Evolutionary conservation across 805 yeast species (phyloP), one percentile per base, ranked within the genome.

Genomic region (Candida xiaguanensis): DNA sequence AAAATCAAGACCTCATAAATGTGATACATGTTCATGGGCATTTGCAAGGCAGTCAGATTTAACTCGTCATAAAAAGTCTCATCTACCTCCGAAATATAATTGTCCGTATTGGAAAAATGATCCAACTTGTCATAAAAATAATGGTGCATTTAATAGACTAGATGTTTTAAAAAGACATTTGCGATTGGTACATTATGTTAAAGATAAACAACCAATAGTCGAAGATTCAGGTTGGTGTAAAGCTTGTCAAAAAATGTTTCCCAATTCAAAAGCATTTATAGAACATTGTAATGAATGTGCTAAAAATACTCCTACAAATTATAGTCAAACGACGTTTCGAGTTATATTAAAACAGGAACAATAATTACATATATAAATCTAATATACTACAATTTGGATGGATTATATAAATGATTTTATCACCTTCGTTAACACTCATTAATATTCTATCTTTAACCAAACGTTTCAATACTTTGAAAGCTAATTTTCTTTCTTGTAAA

Each of bases 351-450:
- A 35, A 31, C 24, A 7, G n/a, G 19, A 28, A 15, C 5, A n/a
- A n/a, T 9, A 25, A 11, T 14, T 15, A 28, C 9, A 28, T 80
- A 45, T 77, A 71, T 56, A 75, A 73, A 49, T 85, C 95, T 48
- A 82, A 72, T 42, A 85, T 77, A 13, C 89, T 85, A 64, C 90
- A 84, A 59, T 87, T 87, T 40, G 96, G 96, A 66, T 87, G 95
- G 34, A 69, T 51, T 18, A 68, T 67, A 48, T 67, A 69, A 24
- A 69, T 69, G 8, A 68, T 55, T 28, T 48, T 48, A 15, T 49
- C 61, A 40, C 48, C 48, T 13, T 39, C 50, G 31, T 56, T 59
- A 23, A 69, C 69, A 39, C 65, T 61, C 87, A 91, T 78, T 52
- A 93, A 71, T 22, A 91, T 79, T 55, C 85, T 78, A 55, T 90